These are phyloP conservation scores for Porogramme epimiltina DNA, from an alignment of 1,284 basidiomycete genomes.

Conservation along the genomic window DNA sequence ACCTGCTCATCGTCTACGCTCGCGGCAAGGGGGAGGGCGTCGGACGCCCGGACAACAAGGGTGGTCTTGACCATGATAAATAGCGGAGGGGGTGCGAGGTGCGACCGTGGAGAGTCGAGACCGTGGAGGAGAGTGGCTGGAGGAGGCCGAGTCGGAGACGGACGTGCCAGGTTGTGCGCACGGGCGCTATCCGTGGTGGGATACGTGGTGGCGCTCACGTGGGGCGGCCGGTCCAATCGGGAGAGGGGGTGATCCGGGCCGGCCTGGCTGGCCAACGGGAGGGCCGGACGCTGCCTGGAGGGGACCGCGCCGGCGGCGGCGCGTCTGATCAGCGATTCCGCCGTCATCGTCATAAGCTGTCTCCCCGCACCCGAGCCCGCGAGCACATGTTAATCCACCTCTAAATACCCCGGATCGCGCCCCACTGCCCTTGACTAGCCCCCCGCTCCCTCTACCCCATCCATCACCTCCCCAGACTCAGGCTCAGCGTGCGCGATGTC, in stretches of 20 bases:
- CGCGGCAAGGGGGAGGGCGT: conserved; percentile 90
- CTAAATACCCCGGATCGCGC: too few relatives aligned
- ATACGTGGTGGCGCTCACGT: conserved; percentile 23
- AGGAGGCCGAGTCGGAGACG: background rate
- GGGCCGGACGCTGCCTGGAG: too few relatives aligned
- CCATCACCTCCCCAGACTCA: too few relatives aligned
- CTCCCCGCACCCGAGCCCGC: too few relatives aligned
- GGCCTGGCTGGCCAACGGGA: too few relatives aligned
- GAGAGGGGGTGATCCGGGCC: background rate
- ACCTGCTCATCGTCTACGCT: conserved; percentile 96
- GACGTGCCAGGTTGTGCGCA: conserved; percentile 7
- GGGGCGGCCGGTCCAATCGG: background rate
- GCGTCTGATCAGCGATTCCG: too few relatives aligned
- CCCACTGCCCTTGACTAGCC: too few relatives aligned
- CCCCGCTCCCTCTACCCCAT: too few relatives aligned
- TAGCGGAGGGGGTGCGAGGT: background rate
- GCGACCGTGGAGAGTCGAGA: background rate
- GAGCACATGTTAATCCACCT: too few relatives aligned
- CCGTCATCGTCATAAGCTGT: too few relatives aligned
- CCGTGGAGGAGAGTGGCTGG: background rate
- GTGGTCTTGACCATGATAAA: conserved; percentile 85
- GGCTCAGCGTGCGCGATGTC: too few relatives aligned
- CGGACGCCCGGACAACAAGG: conserved; percentile 87
- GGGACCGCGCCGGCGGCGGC: too few relatives aligned
- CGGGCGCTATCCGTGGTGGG: conserved; percentile 4